Evolutionary conservation across 2,329 filamentous ascomycete genomes (phyloP).

Genomic region (Monilinia polystroma): DNA sequence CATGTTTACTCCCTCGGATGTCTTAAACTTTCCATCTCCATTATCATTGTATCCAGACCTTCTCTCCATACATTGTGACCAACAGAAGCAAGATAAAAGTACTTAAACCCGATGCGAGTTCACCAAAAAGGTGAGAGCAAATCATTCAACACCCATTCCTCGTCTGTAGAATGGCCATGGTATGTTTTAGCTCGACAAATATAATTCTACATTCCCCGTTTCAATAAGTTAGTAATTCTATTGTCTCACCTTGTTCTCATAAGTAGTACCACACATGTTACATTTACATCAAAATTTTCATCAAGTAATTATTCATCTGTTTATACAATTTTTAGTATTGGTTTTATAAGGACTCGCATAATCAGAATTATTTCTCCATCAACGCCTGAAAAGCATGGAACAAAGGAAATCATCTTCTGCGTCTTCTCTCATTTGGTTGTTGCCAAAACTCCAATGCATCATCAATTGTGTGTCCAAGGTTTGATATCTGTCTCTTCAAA

Average conservation of each 20-base stretch:
- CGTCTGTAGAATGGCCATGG: background rate
- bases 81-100: background rate
- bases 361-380: background rate
- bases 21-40: background rate
- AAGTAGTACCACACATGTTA: too few species aligned
- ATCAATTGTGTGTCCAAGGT: constrained; percentile 1
- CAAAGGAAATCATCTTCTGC: background rate
- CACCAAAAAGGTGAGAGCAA: background rate
- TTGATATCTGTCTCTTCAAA: constrained; percentile 2
- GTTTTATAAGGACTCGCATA: too few species aligned
- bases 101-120: background rate
- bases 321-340: too few species aligned
- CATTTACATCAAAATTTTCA: background rate
- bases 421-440: background rate
- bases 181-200: background rate
- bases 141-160: background rate
- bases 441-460: constrained; percentile 14
- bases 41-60: background rate
- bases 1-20: constrained; percentile 3
- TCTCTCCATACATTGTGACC: background rate
- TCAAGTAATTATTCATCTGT: background rate
- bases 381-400: background rate
- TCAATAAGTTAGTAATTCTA: background rate
- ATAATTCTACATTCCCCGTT: background rate
- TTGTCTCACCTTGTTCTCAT: background rate